These are phyloP conservation scores for Letharia columbiana DNA, from an alignment of 495 filamentous ascomycete species.

Conservation along the genomic window DNA sequence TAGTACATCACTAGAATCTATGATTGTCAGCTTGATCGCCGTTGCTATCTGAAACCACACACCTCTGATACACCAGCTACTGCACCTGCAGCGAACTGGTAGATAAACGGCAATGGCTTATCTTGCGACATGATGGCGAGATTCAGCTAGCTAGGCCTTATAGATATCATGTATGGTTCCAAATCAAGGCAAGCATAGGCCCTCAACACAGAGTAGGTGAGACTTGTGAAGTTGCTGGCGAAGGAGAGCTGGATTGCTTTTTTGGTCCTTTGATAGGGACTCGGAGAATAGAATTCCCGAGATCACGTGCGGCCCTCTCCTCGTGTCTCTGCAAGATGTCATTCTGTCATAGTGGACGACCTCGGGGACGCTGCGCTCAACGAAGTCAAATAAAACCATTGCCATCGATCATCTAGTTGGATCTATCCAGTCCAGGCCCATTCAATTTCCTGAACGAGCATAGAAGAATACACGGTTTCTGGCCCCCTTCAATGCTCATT, in stretches of 20 bases:
- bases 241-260: not conserved
- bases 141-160: not conserved
- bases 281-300: not conserved
- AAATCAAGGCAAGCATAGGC: not conserved
- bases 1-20: slow-evolving; percentile 82
- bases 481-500: too few species aligned
- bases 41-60: slow-evolving; percentile 31
- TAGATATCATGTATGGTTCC: not conserved
- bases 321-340: too few species aligned
- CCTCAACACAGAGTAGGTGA: not conserved
- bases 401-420: too few species aligned
- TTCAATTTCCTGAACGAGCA: too few species aligned
- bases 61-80: slow-evolving; percentile 90
- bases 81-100: slow-evolving; percentile 82
- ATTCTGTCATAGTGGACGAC: too few species aligned
- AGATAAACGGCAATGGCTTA: slow-evolving; percentile 71
- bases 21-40: slow-evolving; percentile 28
- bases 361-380: too few species aligned
- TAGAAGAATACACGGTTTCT: too few species aligned
- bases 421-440: too few species aligned
- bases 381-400: too few species aligned
- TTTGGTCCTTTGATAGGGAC: not conserved
- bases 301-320: not conserved
- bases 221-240: not conserved
- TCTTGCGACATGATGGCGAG: slow-evolving; percentile 50